Percentiles rank a stretch among this genome's conserved stretches.
Conservation (phyloP, 805 yeast species). For the Priceomyces fermenticarens region DNA sequence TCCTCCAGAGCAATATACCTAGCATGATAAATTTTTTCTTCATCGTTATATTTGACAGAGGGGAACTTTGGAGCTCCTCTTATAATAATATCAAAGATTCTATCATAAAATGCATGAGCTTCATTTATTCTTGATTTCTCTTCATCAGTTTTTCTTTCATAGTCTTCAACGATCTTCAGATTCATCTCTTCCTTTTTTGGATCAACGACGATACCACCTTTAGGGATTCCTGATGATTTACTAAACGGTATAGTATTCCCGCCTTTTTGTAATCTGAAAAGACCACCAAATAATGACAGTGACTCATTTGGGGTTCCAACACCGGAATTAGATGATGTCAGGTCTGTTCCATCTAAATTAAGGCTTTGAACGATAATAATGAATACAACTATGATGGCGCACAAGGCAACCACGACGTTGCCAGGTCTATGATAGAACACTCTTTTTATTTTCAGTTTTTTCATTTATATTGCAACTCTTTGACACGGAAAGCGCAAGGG, state of each 20-base stretch:
- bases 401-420: not conserved
- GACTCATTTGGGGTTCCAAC: too few species aligned
- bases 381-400: not conserved
- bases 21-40: conserved; percentile 52
- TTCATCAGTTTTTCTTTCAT: conserved; percentile 7
- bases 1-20: conserved; percentile 38
- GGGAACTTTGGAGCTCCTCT: conserved; percentile 45
- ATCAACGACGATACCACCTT: too few species aligned
- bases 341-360: too few species aligned
- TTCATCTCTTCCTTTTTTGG: not conserved
- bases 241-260: too few species aligned
- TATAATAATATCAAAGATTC: conserved; percentile 39
- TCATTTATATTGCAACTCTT: not conserved
- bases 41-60: conserved; percentile 42
- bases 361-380: not conserved
- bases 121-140: conserved; percentile 13
- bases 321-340: too few species aligned
- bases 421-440: too few species aligned
- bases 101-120: conserved; percentile 42
- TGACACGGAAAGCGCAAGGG: too few species aligned
- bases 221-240: too few species aligned
- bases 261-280: too few species aligned
- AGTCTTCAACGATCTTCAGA: not conserved
- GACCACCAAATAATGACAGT: too few species aligned
- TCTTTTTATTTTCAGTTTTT: not conserved